phyloP scores from a whole-genome alignment of 805 yeast genomes.

The Candida taoyuanica region DNA sequence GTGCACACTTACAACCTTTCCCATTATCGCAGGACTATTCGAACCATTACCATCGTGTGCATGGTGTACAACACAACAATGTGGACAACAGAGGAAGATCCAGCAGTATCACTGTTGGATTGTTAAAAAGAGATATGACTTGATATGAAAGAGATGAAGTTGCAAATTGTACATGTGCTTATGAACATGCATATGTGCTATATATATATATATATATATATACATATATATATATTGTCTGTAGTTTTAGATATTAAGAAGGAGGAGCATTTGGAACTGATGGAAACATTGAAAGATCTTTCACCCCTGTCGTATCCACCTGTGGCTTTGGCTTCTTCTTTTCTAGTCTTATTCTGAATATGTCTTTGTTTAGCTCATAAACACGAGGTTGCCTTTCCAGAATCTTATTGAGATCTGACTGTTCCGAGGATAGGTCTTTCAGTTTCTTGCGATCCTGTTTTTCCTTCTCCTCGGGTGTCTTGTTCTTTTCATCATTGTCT shows the following conservation, averaged over 20 bases:
- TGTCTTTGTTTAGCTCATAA: conserved; percentile 35
- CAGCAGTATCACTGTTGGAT: conserved; percentile 26
- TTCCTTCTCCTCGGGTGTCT: conserved; percentile 16
- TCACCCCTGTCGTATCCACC: conserved; percentile 25
- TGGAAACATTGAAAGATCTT: conserved; percentile 32
- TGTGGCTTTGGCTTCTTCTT: conserved; percentile 18
- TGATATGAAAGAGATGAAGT: too few relatives aligned
- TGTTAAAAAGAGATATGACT: conserved; percentile 1
- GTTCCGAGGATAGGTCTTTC: conserved; percentile 9
- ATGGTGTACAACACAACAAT: conserved; percentile 28
- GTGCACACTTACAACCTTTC: conserved; percentile 25
- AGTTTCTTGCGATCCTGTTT: conserved; percentile 17
- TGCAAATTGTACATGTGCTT: neutral
- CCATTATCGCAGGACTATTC: conserved; percentile 12
- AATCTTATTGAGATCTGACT: conserved; percentile 10
- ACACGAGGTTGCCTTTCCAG: conserved; percentile 32
- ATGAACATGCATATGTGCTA: neutral
- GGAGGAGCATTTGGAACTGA: conserved; percentile 22
- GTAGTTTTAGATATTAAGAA: neutral
- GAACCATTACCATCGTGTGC: conserved; percentile 41
- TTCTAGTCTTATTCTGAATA: conserved; percentile 36
- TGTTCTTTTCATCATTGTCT: conserved; percentile 4
- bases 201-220: neutral
- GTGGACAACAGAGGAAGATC: conserved; percentile 14
- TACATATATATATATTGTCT: neutral